Evolutionary conservation across 2,329 filamentous ascomycete species (phyloP).

Genomic region (Lomentospora prolificans): DNA sequence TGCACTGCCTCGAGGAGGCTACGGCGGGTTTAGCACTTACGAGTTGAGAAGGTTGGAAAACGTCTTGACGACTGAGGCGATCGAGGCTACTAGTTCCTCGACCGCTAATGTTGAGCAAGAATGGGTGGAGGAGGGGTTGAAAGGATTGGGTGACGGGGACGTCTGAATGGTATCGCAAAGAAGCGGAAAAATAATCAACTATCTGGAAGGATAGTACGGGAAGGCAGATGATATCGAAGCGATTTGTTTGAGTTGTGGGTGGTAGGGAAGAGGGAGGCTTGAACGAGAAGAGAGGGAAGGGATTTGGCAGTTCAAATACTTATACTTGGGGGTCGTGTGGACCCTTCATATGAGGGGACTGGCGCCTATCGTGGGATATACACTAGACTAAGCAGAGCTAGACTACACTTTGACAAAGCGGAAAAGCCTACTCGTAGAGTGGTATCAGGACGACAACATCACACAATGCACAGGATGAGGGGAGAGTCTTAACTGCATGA

Average conservation of each 20-base stretch:
- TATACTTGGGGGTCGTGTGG: neutral
- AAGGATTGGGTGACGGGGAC: neutral
- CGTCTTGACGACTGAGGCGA: constrained; percentile 72
- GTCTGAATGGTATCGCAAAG: neutral
- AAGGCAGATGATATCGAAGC: neutral
- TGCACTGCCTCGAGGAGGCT: neutral
- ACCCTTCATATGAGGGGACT: neutral
- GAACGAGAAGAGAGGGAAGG: neutral
- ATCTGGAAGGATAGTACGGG: neutral
- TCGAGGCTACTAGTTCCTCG: constrained; percentile 42
- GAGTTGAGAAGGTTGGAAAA: constrained; percentile 98
- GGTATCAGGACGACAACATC: neutral
- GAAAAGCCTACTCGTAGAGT: neutral
- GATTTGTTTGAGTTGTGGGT: neutral
- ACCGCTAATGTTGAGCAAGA: constrained; percentile 23
- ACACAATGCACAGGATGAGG: neutral
- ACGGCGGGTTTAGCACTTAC: constrained; percentile 43
- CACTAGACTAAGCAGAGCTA: neutral
- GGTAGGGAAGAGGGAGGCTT: neutral
- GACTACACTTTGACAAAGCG: neutral
- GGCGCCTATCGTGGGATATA: neutral
- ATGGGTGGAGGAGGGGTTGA: neutral
- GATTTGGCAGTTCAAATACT: neutral
- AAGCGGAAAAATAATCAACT: neutral
- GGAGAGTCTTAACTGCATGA: neutral